Evolutionary conservation across 331 rosid species (phyloP).

Genomic region (Rhamnella rubrinervis): DNA sequence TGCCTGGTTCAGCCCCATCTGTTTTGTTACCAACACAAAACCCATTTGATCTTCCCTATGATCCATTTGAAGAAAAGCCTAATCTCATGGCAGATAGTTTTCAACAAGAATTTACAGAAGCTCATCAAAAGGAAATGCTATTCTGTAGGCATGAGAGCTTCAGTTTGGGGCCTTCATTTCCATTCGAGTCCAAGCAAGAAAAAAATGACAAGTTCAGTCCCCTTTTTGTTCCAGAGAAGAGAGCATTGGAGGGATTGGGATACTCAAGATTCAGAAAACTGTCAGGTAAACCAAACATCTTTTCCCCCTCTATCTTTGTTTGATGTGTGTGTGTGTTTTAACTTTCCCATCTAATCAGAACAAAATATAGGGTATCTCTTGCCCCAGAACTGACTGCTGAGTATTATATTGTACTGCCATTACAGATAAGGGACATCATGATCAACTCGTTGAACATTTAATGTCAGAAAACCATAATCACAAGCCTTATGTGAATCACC

Average conservation of each 20-base stretch:
- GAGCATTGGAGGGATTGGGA: constrained; percentile 32
- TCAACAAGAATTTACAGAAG: constrained; percentile 51
- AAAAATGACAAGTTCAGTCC: constrained; percentile 11
- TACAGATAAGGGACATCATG: constrained; percentile 69
- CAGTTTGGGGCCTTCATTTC: constrained; percentile 39
- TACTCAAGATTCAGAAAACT: constrained; percentile 39
- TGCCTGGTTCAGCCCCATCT: constrained; percentile 92
- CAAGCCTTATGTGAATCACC: neutral
- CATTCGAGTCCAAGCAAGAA: constrained; percentile 28
- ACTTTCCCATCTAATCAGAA: neutral
- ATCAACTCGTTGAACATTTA: constrained; percentile 50
- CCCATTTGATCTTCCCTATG: constrained; percentile 80
- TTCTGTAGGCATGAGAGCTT: constrained; percentile 77
- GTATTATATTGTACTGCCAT: constrained; percentile 3
- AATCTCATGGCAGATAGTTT: constrained; percentile 59
- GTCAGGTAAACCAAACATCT: constrained; percentile 37
- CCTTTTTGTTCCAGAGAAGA: constrained; percentile 25
- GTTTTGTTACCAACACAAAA: constrained; percentile 42
- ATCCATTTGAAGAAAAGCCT: constrained; percentile 67
- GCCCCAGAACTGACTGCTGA: neutral
- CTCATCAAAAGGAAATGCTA: constrained; percentile 41
- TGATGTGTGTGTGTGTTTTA: neutral
- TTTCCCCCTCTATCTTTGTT: neutral
- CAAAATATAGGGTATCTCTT: neutral
- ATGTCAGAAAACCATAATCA: constrained; percentile 24